Base-by-base conservation (phyloP, 2,329 filamentous ascomycete species). In the Colletotrichum sp. region DNA sequence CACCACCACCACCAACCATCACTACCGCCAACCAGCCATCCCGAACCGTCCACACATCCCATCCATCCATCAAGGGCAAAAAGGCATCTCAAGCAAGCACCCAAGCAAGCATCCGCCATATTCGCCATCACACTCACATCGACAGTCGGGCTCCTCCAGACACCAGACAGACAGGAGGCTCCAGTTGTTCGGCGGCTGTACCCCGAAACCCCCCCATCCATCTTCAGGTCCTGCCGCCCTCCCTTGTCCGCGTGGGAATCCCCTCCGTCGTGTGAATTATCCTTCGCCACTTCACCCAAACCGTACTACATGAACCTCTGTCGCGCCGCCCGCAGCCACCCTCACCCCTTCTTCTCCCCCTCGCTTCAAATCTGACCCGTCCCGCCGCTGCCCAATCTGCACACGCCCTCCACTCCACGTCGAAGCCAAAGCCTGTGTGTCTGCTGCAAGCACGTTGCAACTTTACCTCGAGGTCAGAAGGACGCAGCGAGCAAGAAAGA, bases 271-370 rank as follows among this genome's bases (percentile, higher is more conserved):
- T 72, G 36, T 43, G 30, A 32, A 61, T 66, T 66, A 43, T 71
- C 38, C 55, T 75, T 75, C 64, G 73, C 73, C 73, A 73, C 73
- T 75, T 75, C 26, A 28, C 56, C 70, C 62, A 72, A 68, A 72
- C 48, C 64, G 64, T 67, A 68, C 64, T 73, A 73, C 73, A 75
- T 75, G 64, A 68, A 75, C 56, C 73, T 75, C 70, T 24, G 34
- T 72, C 21, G 56, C 70, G 73, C 73, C 70, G 73, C 73, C 56
- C 43, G 73, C 70, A 75, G 70, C 73, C 70, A 73, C 73, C 43
- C 13, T 48, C 30, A 48, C 21, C 70, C 28, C 43, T 65, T 75
- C 70, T 75, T 18, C 34, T 52, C 64, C 60, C 43, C 73, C 58
- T 68, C 70, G 64, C 58, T 32, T 15, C 48, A 34, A 34, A 32